Conservation (phyloP, 257 asterid genomes). For the Echites panduratus region DNA sequence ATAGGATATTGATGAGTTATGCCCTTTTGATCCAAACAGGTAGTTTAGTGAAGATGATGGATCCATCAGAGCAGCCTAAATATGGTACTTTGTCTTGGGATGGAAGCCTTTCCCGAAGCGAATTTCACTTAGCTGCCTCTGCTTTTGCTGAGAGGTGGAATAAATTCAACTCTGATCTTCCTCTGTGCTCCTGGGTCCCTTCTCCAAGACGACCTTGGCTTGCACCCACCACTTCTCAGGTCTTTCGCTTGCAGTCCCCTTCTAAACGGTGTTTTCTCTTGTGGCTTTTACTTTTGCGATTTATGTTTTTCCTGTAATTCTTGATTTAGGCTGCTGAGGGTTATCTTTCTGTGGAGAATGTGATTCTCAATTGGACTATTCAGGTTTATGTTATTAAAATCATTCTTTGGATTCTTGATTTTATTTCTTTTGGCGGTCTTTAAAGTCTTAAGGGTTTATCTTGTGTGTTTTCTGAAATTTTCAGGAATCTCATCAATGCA, state of each 20-base stretch:
- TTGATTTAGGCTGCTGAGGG: conserved; percentile 49
- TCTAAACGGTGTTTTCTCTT: not conserved
- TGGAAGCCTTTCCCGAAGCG: conserved; percentile 51
- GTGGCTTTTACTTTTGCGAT: conserved; percentile 6
- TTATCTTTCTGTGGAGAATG: conserved; percentile 57
- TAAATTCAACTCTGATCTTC: conserved; percentile 49
- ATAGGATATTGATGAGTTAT: too few species aligned
- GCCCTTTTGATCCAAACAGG: not conserved
- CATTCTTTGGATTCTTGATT: conserved; percentile 6
- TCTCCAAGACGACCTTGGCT: conserved; percentile 40
- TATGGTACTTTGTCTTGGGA: conserved; percentile 30
- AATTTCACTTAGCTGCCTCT: conserved; percentile 51
- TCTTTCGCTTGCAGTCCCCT: not conserved
- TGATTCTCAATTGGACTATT: conserved; percentile 36
- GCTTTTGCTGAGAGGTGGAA: conserved; percentile 58
- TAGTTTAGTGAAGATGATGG: not conserved
- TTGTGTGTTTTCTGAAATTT: not conserved
- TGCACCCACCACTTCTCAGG: conserved; percentile 21
- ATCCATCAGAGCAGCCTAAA: not conserved
- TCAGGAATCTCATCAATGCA: conserved; percentile 33
- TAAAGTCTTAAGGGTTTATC: not conserved
- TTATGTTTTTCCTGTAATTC: not conserved
- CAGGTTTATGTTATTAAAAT: conserved; percentile 31
- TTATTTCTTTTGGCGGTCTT: not conserved
- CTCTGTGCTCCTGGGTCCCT: conserved; percentile 66